Percentiles rank a stretch among this genome's conserved stretches.
Conservation (phyloP, 306 rosid species). For the Ormosia emarginata region DNA sequence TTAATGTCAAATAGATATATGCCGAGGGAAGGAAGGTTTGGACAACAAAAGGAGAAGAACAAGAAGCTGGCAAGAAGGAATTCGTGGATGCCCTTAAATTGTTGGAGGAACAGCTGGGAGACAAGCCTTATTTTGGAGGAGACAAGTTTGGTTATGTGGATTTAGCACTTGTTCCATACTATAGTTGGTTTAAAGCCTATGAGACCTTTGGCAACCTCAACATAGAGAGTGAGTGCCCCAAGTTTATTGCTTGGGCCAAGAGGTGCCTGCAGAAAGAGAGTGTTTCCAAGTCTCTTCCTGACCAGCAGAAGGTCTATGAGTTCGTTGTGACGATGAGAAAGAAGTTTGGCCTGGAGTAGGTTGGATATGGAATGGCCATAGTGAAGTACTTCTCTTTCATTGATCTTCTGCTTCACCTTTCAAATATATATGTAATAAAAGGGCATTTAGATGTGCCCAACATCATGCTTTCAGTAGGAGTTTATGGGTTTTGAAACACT, state of each 20-base stretch:
- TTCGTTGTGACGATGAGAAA: neutral
- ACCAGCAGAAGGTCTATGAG: slow-evolving; percentile 20
- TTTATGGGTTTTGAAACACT: neutral
- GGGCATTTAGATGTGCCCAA: slow-evolving; percentile 13
- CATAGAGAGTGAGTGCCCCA: slow-evolving; percentile 32
- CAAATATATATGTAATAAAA: neutral
- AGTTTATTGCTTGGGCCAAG: slow-evolving; percentile 32
- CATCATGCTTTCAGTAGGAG: neutral
- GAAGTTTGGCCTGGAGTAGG: neutral
- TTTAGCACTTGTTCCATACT: slow-evolving; percentile 15
- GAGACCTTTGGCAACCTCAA: slow-evolving; percentile 18
- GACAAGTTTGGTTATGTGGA: slow-evolving; percentile 32
- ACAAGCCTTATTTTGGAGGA: slow-evolving; percentile 29
- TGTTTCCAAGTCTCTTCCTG: slow-evolving; percentile 26
- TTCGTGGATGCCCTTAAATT: slow-evolving; percentile 16
- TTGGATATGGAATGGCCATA: neutral
- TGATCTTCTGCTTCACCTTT: neutral
- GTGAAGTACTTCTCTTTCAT: neutral
- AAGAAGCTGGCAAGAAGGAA: slow-evolving; percentile 26
- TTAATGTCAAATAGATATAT: slow-evolving; percentile 4
- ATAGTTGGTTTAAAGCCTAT: slow-evolving; percentile 5
- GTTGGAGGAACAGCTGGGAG: slow-evolving; percentile 2
- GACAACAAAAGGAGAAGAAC: slow-evolving; percentile 28
- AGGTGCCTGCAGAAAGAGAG: slow-evolving; percentile 30
- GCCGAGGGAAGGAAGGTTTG: neutral